Conservation (phyloP, 75 land plant species). For the Cunninghamia lanceolata region DNA sequence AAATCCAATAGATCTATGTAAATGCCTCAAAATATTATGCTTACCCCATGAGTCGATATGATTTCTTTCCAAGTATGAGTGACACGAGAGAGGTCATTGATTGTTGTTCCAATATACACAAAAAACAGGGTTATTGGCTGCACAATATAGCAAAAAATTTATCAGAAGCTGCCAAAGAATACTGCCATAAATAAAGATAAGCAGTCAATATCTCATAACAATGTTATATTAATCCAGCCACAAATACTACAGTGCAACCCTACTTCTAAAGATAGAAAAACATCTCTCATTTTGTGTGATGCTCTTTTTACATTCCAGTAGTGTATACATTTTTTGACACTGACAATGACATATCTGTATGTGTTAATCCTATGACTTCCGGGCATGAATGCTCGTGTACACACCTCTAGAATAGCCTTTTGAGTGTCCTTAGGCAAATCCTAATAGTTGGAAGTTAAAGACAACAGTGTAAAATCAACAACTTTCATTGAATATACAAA, state of each 20-base stretch:
- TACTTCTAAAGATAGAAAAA: not conserved
- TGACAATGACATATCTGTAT: not conserved
- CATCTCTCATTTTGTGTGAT: not conserved
- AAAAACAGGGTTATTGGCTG: slow-evolving; percentile 36
- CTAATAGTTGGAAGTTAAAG: not conserved
- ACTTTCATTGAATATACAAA: not conserved
- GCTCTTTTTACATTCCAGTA: not conserved
- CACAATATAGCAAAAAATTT: slow-evolving; percentile 7
- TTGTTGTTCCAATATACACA: slow-evolving; percentile 47
- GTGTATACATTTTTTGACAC: not conserved
- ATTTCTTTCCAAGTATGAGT: slow-evolving; percentile 37
- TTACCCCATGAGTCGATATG: slow-evolving; percentile 27
- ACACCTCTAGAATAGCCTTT: not conserved
- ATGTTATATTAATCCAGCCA: not conserved
- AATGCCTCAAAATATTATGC: not conserved
- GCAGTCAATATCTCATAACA: not conserved
- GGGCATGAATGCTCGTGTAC: not conserved
- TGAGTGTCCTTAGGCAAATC: not conserved
- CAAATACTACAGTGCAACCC: not conserved
- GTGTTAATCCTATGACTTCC: not conserved
- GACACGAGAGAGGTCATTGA: slow-evolving; percentile 41
- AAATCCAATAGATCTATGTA: not conserved
- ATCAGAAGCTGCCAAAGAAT: not conserved
- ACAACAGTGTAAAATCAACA: not conserved
- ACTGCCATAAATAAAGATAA: not conserved